Percentiles rank a stretch among this genome's conserved stretches.
phyloP scores from a whole-genome alignment of 2,329 filamentous ascomycete species.

The Penicillium sp. region DNA sequence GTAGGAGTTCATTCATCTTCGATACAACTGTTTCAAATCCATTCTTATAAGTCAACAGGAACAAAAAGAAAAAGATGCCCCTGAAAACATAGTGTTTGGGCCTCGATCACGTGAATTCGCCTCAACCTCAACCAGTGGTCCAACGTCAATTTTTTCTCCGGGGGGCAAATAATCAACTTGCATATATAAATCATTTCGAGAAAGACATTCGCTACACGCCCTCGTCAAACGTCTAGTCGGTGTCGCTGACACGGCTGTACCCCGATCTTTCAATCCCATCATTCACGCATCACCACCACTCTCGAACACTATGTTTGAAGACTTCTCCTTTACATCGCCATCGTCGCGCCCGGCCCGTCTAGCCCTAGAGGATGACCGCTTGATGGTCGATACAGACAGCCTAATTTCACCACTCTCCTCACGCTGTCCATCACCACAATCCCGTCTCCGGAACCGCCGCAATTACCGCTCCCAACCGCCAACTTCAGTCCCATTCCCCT shows the following conservation, averaged over 20 bases:
- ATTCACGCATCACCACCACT: not conserved
- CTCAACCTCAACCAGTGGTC: conserved; percentile 10
- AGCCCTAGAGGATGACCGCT: conserved; percentile 7
- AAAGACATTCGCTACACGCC: not conserved
- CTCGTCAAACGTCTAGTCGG: not conserved
- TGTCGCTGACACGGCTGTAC: not conserved
- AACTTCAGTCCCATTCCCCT: conserved; percentile 47
- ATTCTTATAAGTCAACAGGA: not conserved
- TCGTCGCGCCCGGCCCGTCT: conserved; percentile 3
- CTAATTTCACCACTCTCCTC: conserved; percentile 43
- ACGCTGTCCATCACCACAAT: conserved; percentile 44
- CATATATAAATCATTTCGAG: conserved; percentile 1
- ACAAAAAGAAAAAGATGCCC: not conserved
- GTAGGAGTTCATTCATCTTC: not conserved
- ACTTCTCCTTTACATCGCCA: conserved; percentile 9
- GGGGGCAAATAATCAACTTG: conserved; percentile 4
- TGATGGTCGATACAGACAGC: conserved; percentile 6
- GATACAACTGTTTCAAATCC: not conserved
- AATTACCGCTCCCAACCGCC: conserved; percentile 39
- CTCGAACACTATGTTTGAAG: conserved; percentile 4
- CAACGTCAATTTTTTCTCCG: conserved; percentile 7
- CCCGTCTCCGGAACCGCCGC: conserved; percentile 35
- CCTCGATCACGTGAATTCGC: conserved; percentile 9
- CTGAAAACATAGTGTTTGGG: not conserved
- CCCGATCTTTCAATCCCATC: not conserved